Base-by-base conservation (phyloP, 176 grass and related monocot species). In the Pontederia crassipes region DNA sequence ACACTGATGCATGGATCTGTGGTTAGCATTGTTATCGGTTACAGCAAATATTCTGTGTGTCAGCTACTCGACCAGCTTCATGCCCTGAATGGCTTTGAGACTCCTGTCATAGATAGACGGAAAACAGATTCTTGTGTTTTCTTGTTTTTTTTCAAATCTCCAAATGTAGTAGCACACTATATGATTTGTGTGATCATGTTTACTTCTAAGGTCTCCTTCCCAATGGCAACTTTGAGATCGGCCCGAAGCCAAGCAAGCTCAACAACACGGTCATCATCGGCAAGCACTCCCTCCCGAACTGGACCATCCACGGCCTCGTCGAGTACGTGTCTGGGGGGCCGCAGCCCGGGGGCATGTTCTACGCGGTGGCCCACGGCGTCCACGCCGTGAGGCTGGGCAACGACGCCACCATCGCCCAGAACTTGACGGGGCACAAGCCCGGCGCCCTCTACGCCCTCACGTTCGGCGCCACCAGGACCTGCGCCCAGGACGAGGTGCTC, bases 151-250 rank as follows among this genome's bases (percentile, higher is more conserved):
- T 2, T 11, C 15, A 47, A 14, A 46, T 65, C 47, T 46, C 35
- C 14, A 15, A 35, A 9, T 65, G 14, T 46, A 47, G 45, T 24
- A 35, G 28, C 14, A 12, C 9, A 46, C 16, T 13, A 28, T 1
- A 11, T 45, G 17, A 46, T 10, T 17, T 12, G 6, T 46, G 12
- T 71, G 5, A 47, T 14, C 14, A 4, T 12, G 18, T 4, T 53
- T 48, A 9, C 14, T 0, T 58, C 24, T 73, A 24, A 98, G 87
- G 93, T 11, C 56, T 89, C 52, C 84, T 92, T 28, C 73, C 82
- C 65, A 92, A 98, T 49, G 93, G 93, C 68, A 98, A 98, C 79
- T 98, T 98, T 54, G 88, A 98, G 93, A 76, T 72, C 18, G 78
- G 81, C 20, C 93, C 93, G 0, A 16, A 45, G 66, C 81, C 78